Evolutionary conservation across 148 eudicot genomes (phyloP).

Genomic region (Vaccinium myrtillus): DNA sequence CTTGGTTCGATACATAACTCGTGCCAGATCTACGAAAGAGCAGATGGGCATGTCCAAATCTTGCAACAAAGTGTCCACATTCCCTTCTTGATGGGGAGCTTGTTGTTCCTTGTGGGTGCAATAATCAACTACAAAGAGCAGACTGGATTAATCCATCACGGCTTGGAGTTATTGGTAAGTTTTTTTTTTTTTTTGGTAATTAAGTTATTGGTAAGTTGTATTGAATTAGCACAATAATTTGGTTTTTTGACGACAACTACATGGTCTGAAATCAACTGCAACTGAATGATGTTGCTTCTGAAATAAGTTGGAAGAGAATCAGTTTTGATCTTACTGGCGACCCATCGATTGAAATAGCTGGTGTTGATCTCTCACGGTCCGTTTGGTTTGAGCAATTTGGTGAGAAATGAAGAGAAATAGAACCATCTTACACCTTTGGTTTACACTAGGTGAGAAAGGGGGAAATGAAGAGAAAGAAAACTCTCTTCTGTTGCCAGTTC

Average conservation of each 20-base stretch:
- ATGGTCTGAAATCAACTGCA: neutral
- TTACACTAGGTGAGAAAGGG: neutral
- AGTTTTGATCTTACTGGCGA: neutral
- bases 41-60: conserved; percentile 80
- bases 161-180: conserved; percentile 55
- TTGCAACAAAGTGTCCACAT: conserved; percentile 68
- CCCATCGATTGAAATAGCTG: neutral
- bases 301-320: neutral
- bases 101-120: conserved; percentile 59
- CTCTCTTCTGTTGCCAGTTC: neutral
- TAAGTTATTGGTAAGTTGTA: conserved; percentile 44
- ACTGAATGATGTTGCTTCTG: neutral
- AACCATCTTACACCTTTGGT: neutral
- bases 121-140: conserved; percentile 50
- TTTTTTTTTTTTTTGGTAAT: too few relatives aligned
- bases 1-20: conserved; percentile 79
- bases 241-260: neutral
- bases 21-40: conserved; percentile 81
- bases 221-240: neutral
- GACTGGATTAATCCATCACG: conserved; percentile 37
- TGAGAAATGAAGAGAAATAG: neutral
- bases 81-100: conserved; percentile 74
- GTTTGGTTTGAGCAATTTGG: neutral
- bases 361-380: neutral
- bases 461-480: neutral